Evolutionary conservation across 441 rosid genomes (phyloP).

Genomic region (Metrosideros polymorpha): DNA sequence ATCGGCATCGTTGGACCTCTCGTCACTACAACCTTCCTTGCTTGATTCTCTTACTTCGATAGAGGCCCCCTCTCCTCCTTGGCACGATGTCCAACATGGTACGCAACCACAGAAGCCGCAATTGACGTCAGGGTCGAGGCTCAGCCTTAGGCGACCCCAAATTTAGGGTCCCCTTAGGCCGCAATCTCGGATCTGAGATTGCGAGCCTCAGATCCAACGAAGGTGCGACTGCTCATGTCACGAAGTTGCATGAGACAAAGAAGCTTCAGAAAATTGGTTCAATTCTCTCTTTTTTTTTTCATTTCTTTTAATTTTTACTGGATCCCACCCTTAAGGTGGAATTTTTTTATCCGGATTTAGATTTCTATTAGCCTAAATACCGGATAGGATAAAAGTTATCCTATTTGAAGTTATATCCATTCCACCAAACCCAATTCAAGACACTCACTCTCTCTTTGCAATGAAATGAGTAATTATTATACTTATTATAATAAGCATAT

Average conservation of each 20-base stretch:
- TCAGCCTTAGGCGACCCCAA: neutral
- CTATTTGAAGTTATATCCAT: neutral
- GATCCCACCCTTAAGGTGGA: neutral
- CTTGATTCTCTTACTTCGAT: conserved; percentile 20
- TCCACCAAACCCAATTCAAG: neutral
- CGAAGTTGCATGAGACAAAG: neutral
- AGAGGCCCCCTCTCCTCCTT: conserved; percentile 1
- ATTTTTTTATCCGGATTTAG: neutral
- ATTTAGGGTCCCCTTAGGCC: neutral
- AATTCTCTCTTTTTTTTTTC: neutral
- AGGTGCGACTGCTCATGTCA: neutral
- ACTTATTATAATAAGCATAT: neutral
- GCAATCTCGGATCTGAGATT: neutral
- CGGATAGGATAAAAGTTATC: neutral
- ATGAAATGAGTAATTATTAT: neutral
- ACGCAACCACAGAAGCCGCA: neutral
- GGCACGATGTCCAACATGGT: neutral
- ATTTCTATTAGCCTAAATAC: neutral
- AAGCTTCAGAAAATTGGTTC: neutral
- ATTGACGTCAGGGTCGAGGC: neutral
- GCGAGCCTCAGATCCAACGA: neutral
- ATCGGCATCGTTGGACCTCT: neutral
- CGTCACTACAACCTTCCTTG: conserved; percentile 9
- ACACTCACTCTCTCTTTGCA: neutral
- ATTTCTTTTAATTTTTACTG: neutral